Conservation (phyloP, 2,329 filamentous ascomycete species). For the Epichloe sibirici region DNA sequence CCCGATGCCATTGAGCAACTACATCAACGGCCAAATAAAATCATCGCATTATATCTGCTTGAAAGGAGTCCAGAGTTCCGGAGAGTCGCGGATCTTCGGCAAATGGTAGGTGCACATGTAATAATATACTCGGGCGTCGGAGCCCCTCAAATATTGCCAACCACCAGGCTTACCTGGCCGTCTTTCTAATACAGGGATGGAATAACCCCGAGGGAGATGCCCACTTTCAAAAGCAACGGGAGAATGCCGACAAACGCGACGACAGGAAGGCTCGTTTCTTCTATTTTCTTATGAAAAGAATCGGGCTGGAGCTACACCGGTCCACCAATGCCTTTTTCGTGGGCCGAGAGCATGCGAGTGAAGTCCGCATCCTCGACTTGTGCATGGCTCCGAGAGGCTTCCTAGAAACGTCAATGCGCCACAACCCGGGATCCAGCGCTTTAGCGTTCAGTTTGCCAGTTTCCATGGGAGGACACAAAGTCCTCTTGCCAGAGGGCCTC, state of each 20-base stretch:
- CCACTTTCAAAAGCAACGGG: slow-evolving; percentile 26
- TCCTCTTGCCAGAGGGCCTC: slow-evolving; percentile 15
- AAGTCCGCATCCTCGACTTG: slow-evolving; percentile 33
- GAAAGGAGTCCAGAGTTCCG: not conserved
- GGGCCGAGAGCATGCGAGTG: not conserved
- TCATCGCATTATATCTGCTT: not conserved
- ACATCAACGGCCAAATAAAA: not conserved
- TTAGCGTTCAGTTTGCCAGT: slow-evolving; percentile 29
- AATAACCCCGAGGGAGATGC: slow-evolving; percentile 28
- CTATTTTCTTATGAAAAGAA: slow-evolving; percentile 28
- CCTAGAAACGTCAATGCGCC: slow-evolving; percentile 21
- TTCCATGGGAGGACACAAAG: slow-evolving; percentile 26
- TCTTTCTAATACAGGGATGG: slow-evolving; percentile 27
- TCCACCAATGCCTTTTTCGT: slow-evolving; percentile 21
- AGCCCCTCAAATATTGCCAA: not conserved
- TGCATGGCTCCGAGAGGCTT: slow-evolving; percentile 46
- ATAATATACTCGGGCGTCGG: too few relatives aligned
- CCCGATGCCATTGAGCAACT: not conserved
- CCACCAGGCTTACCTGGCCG: not conserved
- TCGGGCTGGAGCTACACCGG: slow-evolving; percentile 29
- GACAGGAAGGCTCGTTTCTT: slow-evolving; percentile 11
- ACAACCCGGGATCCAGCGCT: slow-evolving; percentile 20
- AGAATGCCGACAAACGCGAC: slow-evolving; percentile 9
- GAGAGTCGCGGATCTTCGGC: slow-evolving; percentile 1
- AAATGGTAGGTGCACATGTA: not conserved